phyloP scores from a whole-genome alignment of 768 basidiomycete genomes.

The Naganishia kalamii region DNA sequence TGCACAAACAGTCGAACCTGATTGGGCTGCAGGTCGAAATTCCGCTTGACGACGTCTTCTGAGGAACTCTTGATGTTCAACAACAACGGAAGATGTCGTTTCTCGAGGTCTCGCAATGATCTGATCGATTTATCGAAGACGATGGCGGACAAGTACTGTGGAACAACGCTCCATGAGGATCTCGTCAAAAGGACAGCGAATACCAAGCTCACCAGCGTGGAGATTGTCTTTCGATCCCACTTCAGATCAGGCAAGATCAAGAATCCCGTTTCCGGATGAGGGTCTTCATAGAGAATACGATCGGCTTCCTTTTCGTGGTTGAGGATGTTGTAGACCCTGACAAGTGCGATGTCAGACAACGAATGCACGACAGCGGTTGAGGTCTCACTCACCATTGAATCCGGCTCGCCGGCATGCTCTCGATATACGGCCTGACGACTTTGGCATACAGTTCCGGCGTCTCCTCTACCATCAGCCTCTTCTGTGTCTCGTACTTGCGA shows the following conservation, averaged over 20 bases:
- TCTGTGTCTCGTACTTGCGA: slow-evolving; percentile 77
- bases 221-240: slow-evolving; percentile 76
- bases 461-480: slow-evolving; percentile 66
- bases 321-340: slow-evolving; percentile 80
- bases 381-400: slow-evolving; percentile 63
- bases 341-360: background rate
- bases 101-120: slow-evolving; percentile 69
- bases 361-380: background rate
- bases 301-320: slow-evolving; percentile 67
- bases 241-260: slow-evolving; percentile 92
- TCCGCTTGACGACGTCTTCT: slow-evolving; percentile 53
- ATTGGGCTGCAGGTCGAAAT: slow-evolving; percentile 62
- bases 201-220: slow-evolving; percentile 52
- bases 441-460: slow-evolving; percentile 68
- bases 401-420: slow-evolving; percentile 64
- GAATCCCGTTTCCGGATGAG: slow-evolving; percentile 55
- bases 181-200: background rate
- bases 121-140: slow-evolving; percentile 58
- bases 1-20: slow-evolving; percentile 76
- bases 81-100: slow-evolving; percentile 62
- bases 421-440: slow-evolving; percentile 73
- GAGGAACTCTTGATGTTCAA: slow-evolving; percentile 60
- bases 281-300: slow-evolving; percentile 61
- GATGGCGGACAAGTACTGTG: slow-evolving; percentile 71
- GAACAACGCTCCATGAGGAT: background rate